These are phyloP conservation scores for Primulina eburnea DNA, from an alignment of 257 asterid species.

Conservation along the genomic window DNA sequence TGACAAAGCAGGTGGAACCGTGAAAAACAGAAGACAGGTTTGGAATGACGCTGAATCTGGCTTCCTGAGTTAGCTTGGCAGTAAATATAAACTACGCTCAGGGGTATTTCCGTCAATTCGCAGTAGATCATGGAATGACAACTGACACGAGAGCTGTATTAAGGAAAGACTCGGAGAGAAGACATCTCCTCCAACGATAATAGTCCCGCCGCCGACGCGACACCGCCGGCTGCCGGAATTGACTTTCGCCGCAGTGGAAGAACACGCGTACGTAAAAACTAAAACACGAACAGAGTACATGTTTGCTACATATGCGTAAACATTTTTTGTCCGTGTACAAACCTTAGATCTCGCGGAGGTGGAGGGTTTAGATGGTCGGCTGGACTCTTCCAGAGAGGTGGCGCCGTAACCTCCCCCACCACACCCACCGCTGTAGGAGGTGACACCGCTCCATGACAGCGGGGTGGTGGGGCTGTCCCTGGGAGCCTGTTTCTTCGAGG, in stretches of 20 bases:
- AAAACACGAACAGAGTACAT: neutral
- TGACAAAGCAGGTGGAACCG: constrained; percentile 16
- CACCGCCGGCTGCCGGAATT: constrained; percentile 26
- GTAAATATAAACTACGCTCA: constrained; percentile 28
- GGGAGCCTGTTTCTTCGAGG: constrained; percentile 33
- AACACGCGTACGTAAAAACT: neutral
- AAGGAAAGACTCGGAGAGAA: neutral
- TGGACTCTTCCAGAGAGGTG: constrained; percentile 38
- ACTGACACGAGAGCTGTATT: constrained; percentile 32
- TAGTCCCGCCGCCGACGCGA: constrained; percentile 22
- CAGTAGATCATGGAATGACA: constrained; percentile 24
- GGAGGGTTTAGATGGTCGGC: constrained; percentile 27
- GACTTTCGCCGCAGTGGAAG: neutral
- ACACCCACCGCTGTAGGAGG: constrained; percentile 55
- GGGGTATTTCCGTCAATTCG: constrained; percentile 38
- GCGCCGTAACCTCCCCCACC: constrained; percentile 36
- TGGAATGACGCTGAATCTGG: constrained; percentile 36
- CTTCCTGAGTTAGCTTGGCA: constrained; percentile 35
- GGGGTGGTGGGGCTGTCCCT: constrained; percentile 76
- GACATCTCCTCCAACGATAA: neutral
- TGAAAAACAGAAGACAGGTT: constrained; percentile 20
- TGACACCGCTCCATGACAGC: constrained; percentile 64
- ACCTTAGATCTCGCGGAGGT: constrained; percentile 64
- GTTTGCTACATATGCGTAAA: neutral
- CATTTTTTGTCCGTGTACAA: constrained; percentile 2